Base-by-base conservation (phyloP, 2,329 filamentous ascomycete genomes). In the Penicillium sp. region DNA sequence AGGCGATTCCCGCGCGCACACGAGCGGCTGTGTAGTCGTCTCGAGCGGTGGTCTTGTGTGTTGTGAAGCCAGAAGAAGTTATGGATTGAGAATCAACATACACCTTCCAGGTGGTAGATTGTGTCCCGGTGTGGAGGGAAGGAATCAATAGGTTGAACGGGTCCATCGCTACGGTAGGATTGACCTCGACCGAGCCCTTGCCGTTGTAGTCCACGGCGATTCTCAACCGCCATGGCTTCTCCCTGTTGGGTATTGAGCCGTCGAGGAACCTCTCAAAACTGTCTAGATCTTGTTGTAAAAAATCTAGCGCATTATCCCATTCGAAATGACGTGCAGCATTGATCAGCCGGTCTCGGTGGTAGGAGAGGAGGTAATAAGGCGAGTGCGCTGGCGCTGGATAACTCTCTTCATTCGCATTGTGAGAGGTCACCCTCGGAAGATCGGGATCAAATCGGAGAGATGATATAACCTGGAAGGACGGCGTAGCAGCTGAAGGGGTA, bases 31-130 rank as follows among this genome's bases (percentile, higher is more conserved):
- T 86, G 75, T 98, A 98, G 73, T 88, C 82, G 10, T 82, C 79
- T 15, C 94, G 87, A 53, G 84, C 81, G 0, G 91, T 95, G 0
- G 94, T 98, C 77, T 99, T 98, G 80, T 91, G 91, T 61, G 89
- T 88, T 0, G 93, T 97, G 72, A 89, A 91, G n/a, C 87, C 84
- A 0, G 83, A 83, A 0, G 83, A 80, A 0, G 74, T 70, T 0
- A 84, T 90, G 3, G 79, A 70, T 30, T 78, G 61, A 0, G 79
- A 78, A 73, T 90, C 88, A 13, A 89, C 70, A 15, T 79, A 76
- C 17, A 89, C 69, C n/a, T 66, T 72, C 82, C 84, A 88, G 57
- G 74, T 61, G 15, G 58, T 59, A 8, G 66, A 54, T 12, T 59
- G 59, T 44, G 51, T 55, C 53, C 17, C 59, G 13, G 64, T 53